Evolutionary conservation across 106 monocot species (phyloP), one percentile per base, ranked within the genome.

Genomic region (Dendrobium nobile): DNA sequence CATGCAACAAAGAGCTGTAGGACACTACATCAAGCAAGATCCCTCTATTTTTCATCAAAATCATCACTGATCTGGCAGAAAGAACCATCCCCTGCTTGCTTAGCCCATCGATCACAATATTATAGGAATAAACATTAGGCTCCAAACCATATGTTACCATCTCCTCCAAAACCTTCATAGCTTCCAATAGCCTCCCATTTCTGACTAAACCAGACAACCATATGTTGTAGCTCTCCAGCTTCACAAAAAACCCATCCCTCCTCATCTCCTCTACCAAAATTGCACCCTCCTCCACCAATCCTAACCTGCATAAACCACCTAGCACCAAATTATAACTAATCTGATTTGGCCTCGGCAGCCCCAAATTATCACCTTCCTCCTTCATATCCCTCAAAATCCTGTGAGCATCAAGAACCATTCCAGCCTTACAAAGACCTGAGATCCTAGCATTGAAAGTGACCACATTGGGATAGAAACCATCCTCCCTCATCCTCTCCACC

Each of bases 381-480:
- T 85, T 79, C 98, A 98, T 98, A 48, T 98, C 95, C 33, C 72
- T 87, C 31, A 98, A 93, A 75, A 98, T 90, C 64, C 80, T 77
- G 44, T 82, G 89, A 41, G 88, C 98, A 27, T 94, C 92, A 55
- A 80, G 75, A 55, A 87, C 86, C 79, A 77, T 87, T 33, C 95
- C 95, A 0, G 84, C 79, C 77, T 92, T 98, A 75, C 98, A 95
- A 56, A 98, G 89, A 4, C 82, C 91, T 0, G 98, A 95, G 47
- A 98, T 93, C 84, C 98, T 85, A 16, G 91, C 79, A 82, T 95
- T 98, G 81, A 98, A 98, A 4, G 98, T 98, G 7, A 95, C 94
- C 16, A 95, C 92, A 87, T 98, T 86, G 0, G 98, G 98, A 27
- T 59, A 54, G 8, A 95, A 47, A 41, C 88, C 88, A 16, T 89